Conservation (phyloP, 345 rosid species). For the Eutrema heterophyllum region DNA sequence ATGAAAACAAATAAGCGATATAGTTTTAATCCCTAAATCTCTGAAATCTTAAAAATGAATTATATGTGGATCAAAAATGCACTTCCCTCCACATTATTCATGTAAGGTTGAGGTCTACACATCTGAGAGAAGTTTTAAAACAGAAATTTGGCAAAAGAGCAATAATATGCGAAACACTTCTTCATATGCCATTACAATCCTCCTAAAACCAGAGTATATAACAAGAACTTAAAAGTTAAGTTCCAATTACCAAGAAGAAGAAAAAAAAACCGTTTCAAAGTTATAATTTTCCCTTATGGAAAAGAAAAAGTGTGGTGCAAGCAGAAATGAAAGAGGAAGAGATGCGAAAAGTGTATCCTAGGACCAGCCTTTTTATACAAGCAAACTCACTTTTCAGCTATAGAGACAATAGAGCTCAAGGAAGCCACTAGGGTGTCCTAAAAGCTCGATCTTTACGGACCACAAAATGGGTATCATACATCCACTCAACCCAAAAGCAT, state of each 20-base stretch:
- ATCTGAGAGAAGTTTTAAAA: neutral
- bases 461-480: constrained; percentile 23
- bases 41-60: neutral
- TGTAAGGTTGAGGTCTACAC: neutral
- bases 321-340: constrained; percentile 21
- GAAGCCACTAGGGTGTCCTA: constrained; percentile 3
- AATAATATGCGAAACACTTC: no score
- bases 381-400: constrained; percentile 15
- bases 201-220: constrained; percentile 1
- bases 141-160: no score
- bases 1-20: neutral
- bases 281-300: neutral
- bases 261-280: neutral
- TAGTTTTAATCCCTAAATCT: neutral
- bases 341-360: constrained; percentile 27
- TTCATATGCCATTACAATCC: neutral
- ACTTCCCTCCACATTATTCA: neutral
- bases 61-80: neutral
- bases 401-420: constrained; percentile 7
- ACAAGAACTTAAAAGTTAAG: neutral
- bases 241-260: constrained; percentile 1
- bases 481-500: constrained; percentile 14
- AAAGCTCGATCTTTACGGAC: constrained; percentile 14
- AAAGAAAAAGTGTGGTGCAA: constrained; percentile 5
- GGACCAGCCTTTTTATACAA: constrained; percentile 35